phyloP scores from a whole-genome alignment of 2,329 filamentous ascomycete species.

The Incumbomyces lentus region DNA sequence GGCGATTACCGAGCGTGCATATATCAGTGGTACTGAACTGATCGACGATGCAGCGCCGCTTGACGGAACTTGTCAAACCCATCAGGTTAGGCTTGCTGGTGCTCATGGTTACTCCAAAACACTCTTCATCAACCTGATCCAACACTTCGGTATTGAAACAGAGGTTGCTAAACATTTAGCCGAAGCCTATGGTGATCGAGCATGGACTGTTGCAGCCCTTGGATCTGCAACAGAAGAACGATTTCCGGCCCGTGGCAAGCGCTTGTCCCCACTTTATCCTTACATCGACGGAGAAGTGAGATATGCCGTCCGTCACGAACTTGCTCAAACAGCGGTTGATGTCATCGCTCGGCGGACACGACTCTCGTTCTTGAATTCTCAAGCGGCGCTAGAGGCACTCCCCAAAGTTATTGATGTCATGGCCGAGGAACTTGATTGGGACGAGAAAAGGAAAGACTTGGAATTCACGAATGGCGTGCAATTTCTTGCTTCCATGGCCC shows the following conservation, averaged over 20 bases:
- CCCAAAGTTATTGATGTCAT: slow-evolving; percentile 83
- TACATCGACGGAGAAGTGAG: slow-evolving; percentile 87
- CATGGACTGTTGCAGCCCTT: slow-evolving; percentile 79
- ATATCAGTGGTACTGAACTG: slow-evolving; percentile 19
- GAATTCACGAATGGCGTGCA: slow-evolving; percentile 67
- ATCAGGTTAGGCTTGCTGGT: slow-evolving; percentile 69
- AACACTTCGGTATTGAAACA: slow-evolving; percentile 84
- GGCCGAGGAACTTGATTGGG: slow-evolving; percentile 74
- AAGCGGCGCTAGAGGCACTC: slow-evolving; percentile 77
- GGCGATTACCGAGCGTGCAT: slow-evolving; percentile 13
- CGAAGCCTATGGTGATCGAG: slow-evolving; percentile 80
- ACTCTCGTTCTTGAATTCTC: slow-evolving; percentile 81
- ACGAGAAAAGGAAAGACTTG: slow-evolving; percentile 56
- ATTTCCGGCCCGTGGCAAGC: slow-evolving; percentile 73
- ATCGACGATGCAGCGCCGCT: slow-evolving; percentile 17
- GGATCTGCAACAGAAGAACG: slow-evolving; percentile 65
- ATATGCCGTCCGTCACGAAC: slow-evolving; percentile 80
- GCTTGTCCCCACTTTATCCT: slow-evolving; percentile 71
- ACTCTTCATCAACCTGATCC: slow-evolving; percentile 88
- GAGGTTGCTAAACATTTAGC: slow-evolving; percentile 84
- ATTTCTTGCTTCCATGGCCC: slow-evolving; percentile 53
- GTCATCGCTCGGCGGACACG: slow-evolving; percentile 76
- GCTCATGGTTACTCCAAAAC: slow-evolving; percentile 83
- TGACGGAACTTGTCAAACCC: slow-evolving; percentile 71
- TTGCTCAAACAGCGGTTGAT: slow-evolving; percentile 82